These are phyloP conservation scores for Podosphaera leucotricha DNA, from an alignment of 2,329 filamentous ascomycete genomes.

Conservation along the genomic window DNA sequence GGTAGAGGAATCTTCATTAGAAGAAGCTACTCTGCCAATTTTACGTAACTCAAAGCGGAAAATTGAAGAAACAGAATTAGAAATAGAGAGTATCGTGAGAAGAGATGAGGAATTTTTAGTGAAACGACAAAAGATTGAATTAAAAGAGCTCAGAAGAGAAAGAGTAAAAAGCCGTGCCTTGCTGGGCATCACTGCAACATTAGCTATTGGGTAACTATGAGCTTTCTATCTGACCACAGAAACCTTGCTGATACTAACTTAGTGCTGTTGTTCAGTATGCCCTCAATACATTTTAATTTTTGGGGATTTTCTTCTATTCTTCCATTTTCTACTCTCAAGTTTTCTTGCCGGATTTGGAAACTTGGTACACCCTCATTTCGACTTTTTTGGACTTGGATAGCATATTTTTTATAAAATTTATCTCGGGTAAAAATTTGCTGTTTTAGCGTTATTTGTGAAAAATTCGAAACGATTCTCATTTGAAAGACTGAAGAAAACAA, in stretches of 20 bases:
- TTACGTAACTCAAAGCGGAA: conserved; percentile 42
- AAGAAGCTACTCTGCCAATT: conserved; percentile 1
- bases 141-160: conserved; percentile 56
- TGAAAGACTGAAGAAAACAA: neutral
- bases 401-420: neutral
- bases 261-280: conserved; percentile 17
- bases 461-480: neutral
- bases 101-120: conserved; percentile 22
- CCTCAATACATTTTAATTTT: conserved; percentile 11
- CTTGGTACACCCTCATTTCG: neutral
- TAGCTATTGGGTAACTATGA: conserved; percentile 66
- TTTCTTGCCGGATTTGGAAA: neutral
- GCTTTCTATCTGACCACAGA: neutral
- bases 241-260: conserved; percentile 4
- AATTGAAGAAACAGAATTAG: conserved; percentile 39
- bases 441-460: neutral
- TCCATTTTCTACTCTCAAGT: neutral
- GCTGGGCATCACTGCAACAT: conserved; percentile 63
- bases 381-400: neutral
- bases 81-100: conserved; percentile 22
- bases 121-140: conserved; percentile 63
- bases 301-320: neutral
- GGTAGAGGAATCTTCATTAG: conserved; percentile 46
- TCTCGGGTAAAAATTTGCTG: neutral
- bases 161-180: conserved; percentile 68